A percentile compares a stretch with the other conserved stretches of the same genome.
phyloP scores from a whole-genome alignment of 2,329 filamentous ascomycete species.

The Diaporthe humulicola region DNA sequence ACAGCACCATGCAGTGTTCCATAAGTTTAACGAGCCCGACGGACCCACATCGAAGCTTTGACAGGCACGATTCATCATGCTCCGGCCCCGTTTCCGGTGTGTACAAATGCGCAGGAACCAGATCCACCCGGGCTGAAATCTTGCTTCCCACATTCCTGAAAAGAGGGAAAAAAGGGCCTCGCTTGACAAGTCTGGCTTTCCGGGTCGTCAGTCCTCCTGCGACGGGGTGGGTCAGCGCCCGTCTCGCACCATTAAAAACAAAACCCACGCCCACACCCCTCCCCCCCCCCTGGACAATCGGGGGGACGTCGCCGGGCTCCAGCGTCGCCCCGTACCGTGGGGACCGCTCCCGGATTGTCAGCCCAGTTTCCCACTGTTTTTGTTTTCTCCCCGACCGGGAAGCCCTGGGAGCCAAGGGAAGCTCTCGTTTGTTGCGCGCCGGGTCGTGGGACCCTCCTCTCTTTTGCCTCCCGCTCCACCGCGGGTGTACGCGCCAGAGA shows the following conservation, averaged over 20 bases:
- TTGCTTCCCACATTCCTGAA: conserved; percentile 23
- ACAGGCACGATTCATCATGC: conserved; percentile 19
- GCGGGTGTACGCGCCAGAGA: conserved; percentile 32
- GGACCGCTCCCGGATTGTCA: conserved; percentile 26
- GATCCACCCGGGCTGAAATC: conserved; percentile 31
- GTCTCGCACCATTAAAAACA: conserved; percentile 13
- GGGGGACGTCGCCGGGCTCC: neutral
- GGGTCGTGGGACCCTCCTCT: neutral
- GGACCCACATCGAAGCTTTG: conserved; percentile 12
- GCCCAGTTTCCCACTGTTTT: conserved; percentile 26
- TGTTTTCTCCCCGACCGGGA: conserved; percentile 16
- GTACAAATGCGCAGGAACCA: conserved; percentile 22
- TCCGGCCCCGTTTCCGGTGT: conserved; percentile 32
- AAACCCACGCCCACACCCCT: neutral
- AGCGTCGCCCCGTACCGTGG: conserved; percentile 25
- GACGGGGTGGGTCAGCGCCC: conserved; percentile 16
- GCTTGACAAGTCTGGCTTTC: conserved; percentile 18
- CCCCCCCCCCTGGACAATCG: neutral
- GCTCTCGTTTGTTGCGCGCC: neutral
- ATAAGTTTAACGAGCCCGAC: conserved; percentile 1
- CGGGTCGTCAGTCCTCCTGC: conserved; percentile 20
- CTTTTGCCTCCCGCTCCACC: conserved; percentile 7
- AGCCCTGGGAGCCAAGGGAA: conserved; percentile 9
- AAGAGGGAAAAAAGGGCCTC: conserved; percentile 4
- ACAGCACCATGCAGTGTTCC: neutral